Percentiles rank a stretch among this genome's conserved stretches.
Evolutionary conservation across 345 rosid species (phyloP).

Genomic region (Triadica sebifera): DNA sequence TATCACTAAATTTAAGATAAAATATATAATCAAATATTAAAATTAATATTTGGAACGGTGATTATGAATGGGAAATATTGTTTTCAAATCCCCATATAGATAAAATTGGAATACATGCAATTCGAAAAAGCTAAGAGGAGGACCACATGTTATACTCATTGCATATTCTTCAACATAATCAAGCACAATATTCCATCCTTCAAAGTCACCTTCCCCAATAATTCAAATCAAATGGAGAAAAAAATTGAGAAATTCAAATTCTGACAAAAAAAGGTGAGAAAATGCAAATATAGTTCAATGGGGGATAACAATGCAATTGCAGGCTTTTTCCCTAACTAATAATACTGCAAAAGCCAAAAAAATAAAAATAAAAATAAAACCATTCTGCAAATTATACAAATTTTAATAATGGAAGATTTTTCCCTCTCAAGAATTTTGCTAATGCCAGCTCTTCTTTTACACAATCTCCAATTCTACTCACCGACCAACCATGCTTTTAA

Average conservation of each 20-base stretch:
- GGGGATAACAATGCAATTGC: neutral
- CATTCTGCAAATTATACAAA: conserved; percentile 19
- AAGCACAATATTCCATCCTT: neutral
- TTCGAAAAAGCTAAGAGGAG: neutral
- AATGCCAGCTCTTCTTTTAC: neutral
- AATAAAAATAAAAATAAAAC: neutral
- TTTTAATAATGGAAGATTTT: neutral
- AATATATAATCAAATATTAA: too few species aligned
- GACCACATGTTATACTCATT: neutral
- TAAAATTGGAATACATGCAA: neutral
- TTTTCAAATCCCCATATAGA: too few species aligned
- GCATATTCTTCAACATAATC: neutral
- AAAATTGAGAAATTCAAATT: neutral
- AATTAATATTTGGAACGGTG: too few species aligned
- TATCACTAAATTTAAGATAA: too few species aligned
- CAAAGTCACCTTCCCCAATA: neutral
- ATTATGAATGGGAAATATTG: too few species aligned
- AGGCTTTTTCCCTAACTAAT: conserved; percentile 5
- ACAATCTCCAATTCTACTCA: neutral
- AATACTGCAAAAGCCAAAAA: neutral
- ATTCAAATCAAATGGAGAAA: neutral
- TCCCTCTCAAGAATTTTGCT: neutral
- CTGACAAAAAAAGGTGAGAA: neutral
- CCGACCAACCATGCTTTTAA: neutral
- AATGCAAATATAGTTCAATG: neutral